Percentiles rank a stretch among this genome's conserved stretches.
Conservation (phyloP, 176 grass and related monocot species). For the Oryza rufipogon region DNA sequence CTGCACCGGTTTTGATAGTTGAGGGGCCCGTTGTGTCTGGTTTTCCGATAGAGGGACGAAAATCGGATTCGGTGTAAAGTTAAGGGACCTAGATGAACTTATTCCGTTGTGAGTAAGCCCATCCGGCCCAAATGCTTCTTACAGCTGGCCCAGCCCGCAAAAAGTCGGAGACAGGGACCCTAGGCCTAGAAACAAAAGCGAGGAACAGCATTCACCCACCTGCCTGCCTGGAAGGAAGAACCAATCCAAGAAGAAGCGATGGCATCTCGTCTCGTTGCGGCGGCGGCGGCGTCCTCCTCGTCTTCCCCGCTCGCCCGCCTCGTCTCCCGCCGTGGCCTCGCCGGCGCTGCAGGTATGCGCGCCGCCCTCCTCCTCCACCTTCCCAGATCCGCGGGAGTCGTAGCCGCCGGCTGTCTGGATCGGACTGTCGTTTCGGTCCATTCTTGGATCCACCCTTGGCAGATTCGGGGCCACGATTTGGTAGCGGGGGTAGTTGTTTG, state of each 20-base stretch:
- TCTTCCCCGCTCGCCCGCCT: constrained; percentile 37
- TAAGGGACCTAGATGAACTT: no score
- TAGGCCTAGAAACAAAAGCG: no score
- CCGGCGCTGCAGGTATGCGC: constrained; percentile 46
- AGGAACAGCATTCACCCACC: background rate
- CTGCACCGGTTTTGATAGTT: no score
- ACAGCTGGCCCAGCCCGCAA: no score
- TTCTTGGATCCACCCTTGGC: background rate
- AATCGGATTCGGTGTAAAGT: no score
- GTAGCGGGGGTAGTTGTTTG: background rate
- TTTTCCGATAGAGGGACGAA: no score
- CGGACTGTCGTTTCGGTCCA: background rate
- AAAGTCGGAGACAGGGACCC: no score
- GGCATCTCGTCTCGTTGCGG: constrained; percentile 59
- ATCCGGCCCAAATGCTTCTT: no score
- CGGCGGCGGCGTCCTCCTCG: constrained; percentile 30
- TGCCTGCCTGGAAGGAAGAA: background rate
- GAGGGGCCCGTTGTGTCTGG: no score
- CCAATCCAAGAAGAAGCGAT: constrained; percentile 27
- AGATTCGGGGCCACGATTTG: background rate
- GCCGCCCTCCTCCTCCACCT: background rate
- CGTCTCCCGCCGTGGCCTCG: constrained; percentile 48
- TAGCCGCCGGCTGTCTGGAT: constrained; percentile 11
- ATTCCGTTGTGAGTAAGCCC: no score
- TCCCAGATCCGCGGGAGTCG: constrained; percentile 35